A percentile compares a stretch with the other conserved stretches of the same genome.
phyloP scores from a whole-genome alignment of 1,284 basidiomycete genomes.

The Austroboletus rostrupii region DNA sequence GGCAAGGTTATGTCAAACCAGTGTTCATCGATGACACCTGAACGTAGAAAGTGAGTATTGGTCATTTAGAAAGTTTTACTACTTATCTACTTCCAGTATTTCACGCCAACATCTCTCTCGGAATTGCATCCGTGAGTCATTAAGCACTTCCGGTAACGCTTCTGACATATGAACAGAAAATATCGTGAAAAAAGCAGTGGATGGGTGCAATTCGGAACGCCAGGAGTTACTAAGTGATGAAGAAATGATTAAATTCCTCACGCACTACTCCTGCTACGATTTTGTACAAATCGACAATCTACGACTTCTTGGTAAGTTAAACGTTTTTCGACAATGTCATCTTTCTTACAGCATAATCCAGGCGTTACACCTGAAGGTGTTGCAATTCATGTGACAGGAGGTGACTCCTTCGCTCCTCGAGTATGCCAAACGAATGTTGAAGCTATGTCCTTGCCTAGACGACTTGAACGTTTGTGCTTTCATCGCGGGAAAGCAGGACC shows the following conservation, averaged over 20 bases:
- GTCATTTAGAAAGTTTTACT: background rate
- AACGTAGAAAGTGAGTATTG: background rate
- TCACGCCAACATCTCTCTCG: background rate
- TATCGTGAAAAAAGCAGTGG: background rate
- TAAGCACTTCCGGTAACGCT: background rate
- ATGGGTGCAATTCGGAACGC: background rate
- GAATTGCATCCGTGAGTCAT: background rate
- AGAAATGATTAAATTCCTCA: background rate
- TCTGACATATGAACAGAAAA: background rate
- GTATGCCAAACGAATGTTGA: background rate
- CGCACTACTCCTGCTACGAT: background rate
- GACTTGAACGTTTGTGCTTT: background rate
- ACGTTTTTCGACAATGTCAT: background rate
- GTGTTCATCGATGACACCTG: background rate
- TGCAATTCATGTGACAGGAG: background rate
- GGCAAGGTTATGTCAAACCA: background rate
- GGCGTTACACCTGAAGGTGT: background rate
- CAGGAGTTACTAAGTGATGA: background rate
- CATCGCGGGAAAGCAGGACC: background rate
- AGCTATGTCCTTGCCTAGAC: background rate
- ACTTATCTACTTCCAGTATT: background rate
- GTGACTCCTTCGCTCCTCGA: background rate
- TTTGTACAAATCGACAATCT: background rate
- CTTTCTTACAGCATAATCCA: background rate
- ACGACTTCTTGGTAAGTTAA: background rate